Evolutionary conservation across 352 stramenopile genomes (phyloP).

Genomic region (Globisporangium megalacanthum): DNA sequence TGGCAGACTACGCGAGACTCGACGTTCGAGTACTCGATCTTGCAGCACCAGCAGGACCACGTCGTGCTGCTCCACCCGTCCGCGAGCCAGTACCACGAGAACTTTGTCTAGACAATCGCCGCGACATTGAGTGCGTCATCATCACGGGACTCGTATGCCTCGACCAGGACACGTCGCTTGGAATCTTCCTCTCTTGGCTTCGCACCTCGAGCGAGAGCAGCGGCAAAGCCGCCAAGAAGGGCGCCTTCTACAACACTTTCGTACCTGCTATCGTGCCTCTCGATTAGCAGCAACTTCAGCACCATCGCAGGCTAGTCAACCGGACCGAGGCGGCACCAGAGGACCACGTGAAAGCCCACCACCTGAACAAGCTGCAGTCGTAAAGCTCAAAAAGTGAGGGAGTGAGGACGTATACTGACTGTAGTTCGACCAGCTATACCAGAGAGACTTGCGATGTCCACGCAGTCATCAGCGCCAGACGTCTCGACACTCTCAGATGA

Average conservation of each 20-base stretch:
- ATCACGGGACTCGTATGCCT: constrained; percentile 28
- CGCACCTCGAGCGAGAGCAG: constrained; percentile 26
- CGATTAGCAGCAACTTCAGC: constrained; percentile 1
- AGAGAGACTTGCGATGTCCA: no score
- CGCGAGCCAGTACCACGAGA: no score
- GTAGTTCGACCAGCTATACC: no score
- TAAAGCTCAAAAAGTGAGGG: no score
- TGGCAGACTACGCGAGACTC: neutral
- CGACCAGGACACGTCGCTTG: constrained; percentile 67
- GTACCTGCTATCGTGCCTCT: constrained; percentile 36
- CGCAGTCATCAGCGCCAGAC: no score
- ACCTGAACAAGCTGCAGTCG: constrained; percentile 48
- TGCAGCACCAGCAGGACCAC: no score
- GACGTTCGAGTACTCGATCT: neutral
- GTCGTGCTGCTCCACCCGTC: no score
- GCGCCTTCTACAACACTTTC: constrained; percentile 57
- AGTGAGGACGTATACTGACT: no score
- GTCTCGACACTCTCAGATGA: no score
- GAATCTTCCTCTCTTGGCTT: constrained; percentile 67
- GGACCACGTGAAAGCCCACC: constrained; percentile 39
- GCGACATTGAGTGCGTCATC: no score
- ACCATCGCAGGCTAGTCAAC: neutral
- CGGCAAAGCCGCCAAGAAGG: constrained; percentile 25
- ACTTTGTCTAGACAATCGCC: no score
- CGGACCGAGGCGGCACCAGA: constrained; percentile 4